Conservation (phyloP, 2,329 filamentous ascomycete genomes). For the Alternaria alternata region DNA sequence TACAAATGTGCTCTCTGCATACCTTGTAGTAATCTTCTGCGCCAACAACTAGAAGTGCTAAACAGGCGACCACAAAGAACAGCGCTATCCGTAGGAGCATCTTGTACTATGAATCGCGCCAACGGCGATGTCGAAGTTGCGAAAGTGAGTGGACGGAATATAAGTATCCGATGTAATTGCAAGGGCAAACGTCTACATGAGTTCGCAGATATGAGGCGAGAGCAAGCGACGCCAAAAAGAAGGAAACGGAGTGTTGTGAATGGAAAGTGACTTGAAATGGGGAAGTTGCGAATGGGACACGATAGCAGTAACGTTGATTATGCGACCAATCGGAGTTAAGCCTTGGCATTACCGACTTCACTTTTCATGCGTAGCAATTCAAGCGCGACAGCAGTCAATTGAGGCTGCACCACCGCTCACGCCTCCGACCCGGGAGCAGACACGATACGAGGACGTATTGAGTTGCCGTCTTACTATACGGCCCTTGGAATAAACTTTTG, state of each 20-base stretch:
- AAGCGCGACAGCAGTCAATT: conserved; percentile 17
- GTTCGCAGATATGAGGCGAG: conserved; percentile 6
- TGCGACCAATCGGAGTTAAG: conserved; percentile 39
- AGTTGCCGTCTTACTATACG: conserved; percentile 22
- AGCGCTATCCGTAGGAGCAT: conserved; percentile 57
- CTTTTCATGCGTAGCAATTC: conserved; percentile 33
- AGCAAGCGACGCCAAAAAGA: conserved; percentile 13
- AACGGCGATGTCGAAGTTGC: conserved; percentile 16
- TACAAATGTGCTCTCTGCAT: conserved; percentile 21
- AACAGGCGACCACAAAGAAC: conserved; percentile 53
- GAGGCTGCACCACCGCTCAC: conserved; percentile 14
- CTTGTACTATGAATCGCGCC: conserved; percentile 32
- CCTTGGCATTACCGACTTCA: conserved; percentile 30
- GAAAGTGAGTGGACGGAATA: conserved; percentile 31
- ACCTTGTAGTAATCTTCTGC: conserved; percentile 83
- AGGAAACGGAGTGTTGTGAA: background rate
- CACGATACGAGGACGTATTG: conserved; percentile 24
- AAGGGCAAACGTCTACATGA: conserved; percentile 25
- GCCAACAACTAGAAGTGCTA: conserved; percentile 55
- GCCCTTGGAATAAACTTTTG: background rate
- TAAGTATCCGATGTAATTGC: conserved; percentile 19
- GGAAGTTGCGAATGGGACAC: conserved; percentile 30
- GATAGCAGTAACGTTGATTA: conserved; percentile 34
- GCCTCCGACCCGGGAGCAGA: conserved; percentile 1
- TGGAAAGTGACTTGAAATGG: conserved; percentile 13